Evolutionary conservation across 1,284 basidiomycete species (phyloP), one percentile per base, ranked within the genome.

Genomic region (Cryptococcus hybrid): DNA sequence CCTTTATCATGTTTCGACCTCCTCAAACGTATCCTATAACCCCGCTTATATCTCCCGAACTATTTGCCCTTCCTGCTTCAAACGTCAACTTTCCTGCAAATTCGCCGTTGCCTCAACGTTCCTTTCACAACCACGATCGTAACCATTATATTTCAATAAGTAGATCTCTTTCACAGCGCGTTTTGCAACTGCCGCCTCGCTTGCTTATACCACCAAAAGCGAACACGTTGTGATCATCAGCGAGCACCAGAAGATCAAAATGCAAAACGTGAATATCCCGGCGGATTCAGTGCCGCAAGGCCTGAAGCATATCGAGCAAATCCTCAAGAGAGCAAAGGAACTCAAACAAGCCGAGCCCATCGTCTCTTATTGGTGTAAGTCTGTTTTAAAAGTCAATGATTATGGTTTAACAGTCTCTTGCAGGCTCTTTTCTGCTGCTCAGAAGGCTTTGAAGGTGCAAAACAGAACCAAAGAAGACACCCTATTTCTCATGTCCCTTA

Each of bases 281-380:
- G 56, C 69, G 0, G 70, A 72, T 36, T 59, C 65, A 6, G 66
- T 79, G 6, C 80, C 81, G 7, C 56, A 64, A 2, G 78, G 78
- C 51, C 68, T 82, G 57, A 82, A 82, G 62, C 81, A 89, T 35
- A 74, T 72, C 58, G 75, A 85, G 7, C 88, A 92, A 3, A 94
- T 86, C 73, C 82, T 98, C n/a, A 90, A 92, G 71, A 85, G 94
- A 51, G 90, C 93, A 0, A 86, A 89, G 52, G 95, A 98, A 75
- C 83, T 96, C 60, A 84, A 83, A 52, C 80, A 80, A 12, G 86
- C 88, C 57, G 92, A 98, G 66, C 89, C 91, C 3, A 82, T 93
- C 52, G 86, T 98, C 64, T 83, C 90, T 1, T 98, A 98, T 76
- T 98, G 94, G 94, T 94, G 93, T 91, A 79, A 67, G 88, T 80